phyloP scores from a whole-genome alignment of 2,329 filamentous ascomycete species.

The Pseudogymnoascus destructans region DNA sequence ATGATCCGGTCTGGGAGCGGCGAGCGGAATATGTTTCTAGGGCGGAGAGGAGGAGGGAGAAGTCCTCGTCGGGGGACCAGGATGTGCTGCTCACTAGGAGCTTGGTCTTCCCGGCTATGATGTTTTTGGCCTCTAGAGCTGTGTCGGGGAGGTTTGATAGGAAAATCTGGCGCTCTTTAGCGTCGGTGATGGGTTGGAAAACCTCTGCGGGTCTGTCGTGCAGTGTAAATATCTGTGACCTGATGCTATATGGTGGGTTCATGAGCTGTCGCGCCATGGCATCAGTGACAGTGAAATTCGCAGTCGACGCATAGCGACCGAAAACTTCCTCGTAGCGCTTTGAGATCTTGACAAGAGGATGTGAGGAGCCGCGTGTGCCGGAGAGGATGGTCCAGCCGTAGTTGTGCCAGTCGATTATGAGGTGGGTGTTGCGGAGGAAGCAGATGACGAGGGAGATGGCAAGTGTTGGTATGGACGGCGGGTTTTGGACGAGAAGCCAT shows the following conservation, averaged over 20 bases:
- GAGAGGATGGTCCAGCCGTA: slow-evolving; percentile 91
- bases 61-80: slow-evolving; percentile 96
- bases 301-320: slow-evolving; percentile 50
- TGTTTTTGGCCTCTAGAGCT: slow-evolving; percentile 41
- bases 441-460: slow-evolving; percentile 61
- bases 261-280: slow-evolving; percentile 71
- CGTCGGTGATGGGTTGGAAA: slow-evolving; percentile 54
- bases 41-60: slow-evolving; percentile 72
- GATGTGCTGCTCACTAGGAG: slow-evolving; percentile 88
- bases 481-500: slow-evolving; percentile 88
- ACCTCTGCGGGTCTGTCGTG: slow-evolving; percentile 78
- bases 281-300: slow-evolving; percentile 77
- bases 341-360: slow-evolving; percentile 67
- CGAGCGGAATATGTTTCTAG: slow-evolving; percentile 58
- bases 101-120: slow-evolving; percentile 44
- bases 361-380: slow-evolving; percentile 40
- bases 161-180: slow-evolving; percentile 40
- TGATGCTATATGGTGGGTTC: slow-evolving; percentile 49
- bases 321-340: slow-evolving; percentile 65
- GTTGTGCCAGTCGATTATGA: slow-evolving; percentile 98
- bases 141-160: slow-evolving; percentile 55
- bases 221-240: slow-evolving; percentile 53
- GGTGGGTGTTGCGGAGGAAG: slow-evolving; percentile 61
- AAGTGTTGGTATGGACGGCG: slow-evolving; percentile 85
- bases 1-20: slow-evolving; percentile 26